Evolutionary conservation across 2,329 filamentous ascomycete genomes (phyloP), one percentile per base, ranked within the genome.

Genomic region (Hymenoscyphus occultus): DNA sequence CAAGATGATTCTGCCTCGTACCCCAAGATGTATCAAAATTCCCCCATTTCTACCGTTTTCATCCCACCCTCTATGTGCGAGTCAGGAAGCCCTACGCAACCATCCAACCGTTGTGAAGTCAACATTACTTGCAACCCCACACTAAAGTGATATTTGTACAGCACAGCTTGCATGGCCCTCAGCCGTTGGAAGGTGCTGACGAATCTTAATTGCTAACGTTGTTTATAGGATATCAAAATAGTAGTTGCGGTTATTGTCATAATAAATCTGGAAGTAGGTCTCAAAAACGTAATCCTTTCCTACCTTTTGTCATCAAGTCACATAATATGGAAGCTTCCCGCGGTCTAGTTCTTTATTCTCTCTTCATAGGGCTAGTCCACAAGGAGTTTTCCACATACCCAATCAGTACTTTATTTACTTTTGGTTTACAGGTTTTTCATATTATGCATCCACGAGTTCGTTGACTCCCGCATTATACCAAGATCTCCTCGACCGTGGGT

Each of bases 381-480:
- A 22, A 22, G 48, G 45, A 22, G 42, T 51, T 48, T n/a, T 59
- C 13, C 57, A 13, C 54, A 45, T 60, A 14, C 22, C 39, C 13
- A 19, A 45, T 56, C 31, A 28, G 40, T 42, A 42, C 62, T 28
- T 54, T 67, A 66, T 69, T 69, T 71, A 67, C 64, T 70, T 70
- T 69, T 69, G 62, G 19, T 35, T 51, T 45, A 63, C 39, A 92
- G 91, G 89, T 72, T 89, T 84, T 73, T 90, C 87, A 35, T 93
- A 92, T 77, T 93, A 91, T 78, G 85, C 85, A 45, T 81, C 81
- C 60, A 82, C 89, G 60, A 82, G 81, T 56, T 84, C 81, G 31
- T 76, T 94, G 72, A 87, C 82, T 58, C 82, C 88, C 5, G 78
- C 80, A 0, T 86, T 91, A 72, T 95, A 95, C 72, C 89, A 94